phyloP scores from a whole-genome alignment of 2,329 filamentous ascomycete genomes.

The Bipolaris gigantea region DNA sequence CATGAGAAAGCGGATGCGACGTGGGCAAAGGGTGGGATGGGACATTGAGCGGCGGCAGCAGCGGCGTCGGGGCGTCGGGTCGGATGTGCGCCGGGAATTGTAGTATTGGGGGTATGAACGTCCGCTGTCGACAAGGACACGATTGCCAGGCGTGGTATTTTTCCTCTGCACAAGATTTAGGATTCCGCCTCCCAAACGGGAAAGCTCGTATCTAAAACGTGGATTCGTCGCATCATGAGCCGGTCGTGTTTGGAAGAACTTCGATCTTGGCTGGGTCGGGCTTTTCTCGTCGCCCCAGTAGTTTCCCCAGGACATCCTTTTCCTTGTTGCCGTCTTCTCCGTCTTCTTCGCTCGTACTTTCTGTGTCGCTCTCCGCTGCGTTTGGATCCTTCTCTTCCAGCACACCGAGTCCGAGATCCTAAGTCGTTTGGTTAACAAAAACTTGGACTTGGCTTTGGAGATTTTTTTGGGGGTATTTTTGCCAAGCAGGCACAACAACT shows the following conservation, averaged over 20 bases:
- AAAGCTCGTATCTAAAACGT: background rate
- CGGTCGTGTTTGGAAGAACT: slow-evolving; percentile 29
- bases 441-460: background rate
- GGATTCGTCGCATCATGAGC: slow-evolving; percentile 11
- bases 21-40: slow-evolving; percentile 45
- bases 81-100: background rate
- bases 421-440: slow-evolving; percentile 8
- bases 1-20: slow-evolving; percentile 53
- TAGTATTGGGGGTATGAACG: background rate
- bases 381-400: slow-evolving; percentile 45
- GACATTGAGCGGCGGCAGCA: slow-evolving; percentile 8
- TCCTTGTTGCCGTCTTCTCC: slow-evolving; percentile 24
- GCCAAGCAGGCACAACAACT: slow-evolving; percentile 2
- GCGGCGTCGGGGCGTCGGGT: no score
- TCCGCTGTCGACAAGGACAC: background rate
- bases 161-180: no score
- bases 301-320: slow-evolving; percentile 42
- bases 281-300: slow-evolving; percentile 38
- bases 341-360: slow-evolving; percentile 28
- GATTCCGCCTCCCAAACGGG: no score
- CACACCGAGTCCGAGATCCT: slow-evolving; percentile 52
- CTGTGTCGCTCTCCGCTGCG: slow-evolving; percentile 19
- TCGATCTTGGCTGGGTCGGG: slow-evolving; percentile 31
- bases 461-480: no score
- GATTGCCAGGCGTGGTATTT: no score